Base-by-base conservation (phyloP, 768 basidiomycete species). In the Neoboletus brunneissimus region DNA sequence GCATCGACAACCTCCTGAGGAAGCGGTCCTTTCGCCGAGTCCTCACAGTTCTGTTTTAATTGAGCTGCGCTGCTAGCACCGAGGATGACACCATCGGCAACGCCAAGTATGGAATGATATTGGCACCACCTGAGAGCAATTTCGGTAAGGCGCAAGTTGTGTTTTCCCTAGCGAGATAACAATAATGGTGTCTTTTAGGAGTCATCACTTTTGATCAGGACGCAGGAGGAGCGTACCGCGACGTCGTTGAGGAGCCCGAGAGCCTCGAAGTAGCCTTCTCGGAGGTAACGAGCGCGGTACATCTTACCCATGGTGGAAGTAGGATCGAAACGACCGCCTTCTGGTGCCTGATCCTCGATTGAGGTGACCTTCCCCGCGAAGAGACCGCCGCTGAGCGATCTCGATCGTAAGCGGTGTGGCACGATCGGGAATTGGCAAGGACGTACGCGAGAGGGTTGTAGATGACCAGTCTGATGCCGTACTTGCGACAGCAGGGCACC, bases 41-140 rank as follows among this genome's bases (percentile, higher is more conserved):
- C 76, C 46, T 69, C 66, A 46, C 76, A 72, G 55, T 81, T 81
- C 56, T 75, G 69, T 58, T 77, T 66, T 48, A 81, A 56, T 59
- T 82, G 81, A 2, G 61, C 67, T 5, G 67, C 70, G n/a, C 75
- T 78, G 61, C 75, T 77, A 6, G 80, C 79, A 3, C 80, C 81
- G 6, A 82, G 61, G 51, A 82, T 79, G 13, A 81, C 66, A 2
- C 79, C 82, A 53, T 82, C 81, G 27, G 57, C 48, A 1, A 69
- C 68, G 32, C 61, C 75, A 48, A 86, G 63, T 3, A 72, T 54
- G 7, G 79, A 81, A 57, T 86, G 84, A 55, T 86, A 78, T 51
- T 83, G 80, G 49, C 79, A 73, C 85, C 85, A 87, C n/a, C 85
- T 75, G 46, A 85, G 69, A 1, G 84, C 81, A 4, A 83, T 75